These are phyloP conservation scores for Nicotiana obtusifolia DNA, from an alignment of 257 asterid genomes.

Conservation along the genomic window DNA sequence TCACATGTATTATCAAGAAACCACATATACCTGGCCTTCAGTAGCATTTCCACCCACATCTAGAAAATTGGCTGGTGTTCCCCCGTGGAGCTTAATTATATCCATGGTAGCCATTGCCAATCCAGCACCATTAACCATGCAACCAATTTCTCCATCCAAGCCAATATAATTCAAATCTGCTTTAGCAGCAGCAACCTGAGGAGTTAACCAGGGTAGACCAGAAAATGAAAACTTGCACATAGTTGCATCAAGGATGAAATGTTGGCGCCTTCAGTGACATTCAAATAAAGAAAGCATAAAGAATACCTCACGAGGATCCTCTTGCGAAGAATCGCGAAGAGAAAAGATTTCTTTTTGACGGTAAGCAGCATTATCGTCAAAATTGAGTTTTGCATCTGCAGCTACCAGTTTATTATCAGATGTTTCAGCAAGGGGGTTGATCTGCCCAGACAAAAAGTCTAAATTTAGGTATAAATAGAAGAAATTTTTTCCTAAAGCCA, in stretches of 20 bases:
- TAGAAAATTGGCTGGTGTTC: slow-evolving; percentile 98
- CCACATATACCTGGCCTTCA: slow-evolving; percentile 70
- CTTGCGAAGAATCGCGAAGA: slow-evolving; percentile 90
- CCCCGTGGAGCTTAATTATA: slow-evolving; percentile 92
- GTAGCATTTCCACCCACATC: slow-evolving; percentile 99
- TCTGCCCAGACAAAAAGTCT: slow-evolving; percentile 35
- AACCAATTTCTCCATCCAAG: slow-evolving; percentile 97
- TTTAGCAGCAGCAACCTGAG: slow-evolving; percentile 93
- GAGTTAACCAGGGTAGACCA: not conserved
- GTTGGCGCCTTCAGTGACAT: not conserved
- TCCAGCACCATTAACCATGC: slow-evolving; percentile 99
- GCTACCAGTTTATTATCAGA: slow-evolving; percentile 85
- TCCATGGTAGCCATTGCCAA: slow-evolving; percentile 99
- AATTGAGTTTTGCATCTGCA: slow-evolving; percentile 98
- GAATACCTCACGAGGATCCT: slow-evolving; percentile 95
- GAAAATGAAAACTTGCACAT: not conserved
- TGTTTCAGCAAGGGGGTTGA: slow-evolving; percentile 96
- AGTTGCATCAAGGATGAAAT: not conserved
- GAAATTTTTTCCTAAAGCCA: not conserved
- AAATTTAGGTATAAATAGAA: not conserved
- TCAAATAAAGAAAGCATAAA: not conserved
- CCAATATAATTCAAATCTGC: slow-evolving; percentile 98
- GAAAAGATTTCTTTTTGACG: slow-evolving; percentile 82
- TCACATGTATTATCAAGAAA: not conserved
- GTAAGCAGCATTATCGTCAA: slow-evolving; percentile 95